A percentile compares a stretch with the other conserved stretches of the same genome.
These are phyloP conservation scores for Rhododendron mucronatum DNA, from an alignment of 148 eudicot species.

Conservation along the genomic window DNA sequence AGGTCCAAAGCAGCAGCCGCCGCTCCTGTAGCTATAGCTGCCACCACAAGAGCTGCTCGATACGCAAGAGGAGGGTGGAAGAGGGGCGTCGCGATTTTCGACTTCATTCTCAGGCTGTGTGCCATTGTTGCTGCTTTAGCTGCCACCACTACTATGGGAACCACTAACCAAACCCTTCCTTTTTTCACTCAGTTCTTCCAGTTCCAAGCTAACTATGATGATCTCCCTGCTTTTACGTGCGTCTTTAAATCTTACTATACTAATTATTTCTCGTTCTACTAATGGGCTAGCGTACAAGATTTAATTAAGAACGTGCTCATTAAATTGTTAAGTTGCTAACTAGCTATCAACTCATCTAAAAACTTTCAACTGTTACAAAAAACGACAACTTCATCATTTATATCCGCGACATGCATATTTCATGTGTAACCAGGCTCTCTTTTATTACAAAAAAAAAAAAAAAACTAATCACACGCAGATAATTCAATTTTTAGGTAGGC, in stretches of 20 bases:
- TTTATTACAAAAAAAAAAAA: too few relatives aligned
- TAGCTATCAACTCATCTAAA: too few relatives aligned
- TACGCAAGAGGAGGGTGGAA: neutral
- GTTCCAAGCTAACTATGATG: conserved; percentile 66
- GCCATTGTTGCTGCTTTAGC: conserved; percentile 62
- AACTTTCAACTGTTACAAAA: too few relatives aligned
- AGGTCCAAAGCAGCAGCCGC: neutral
- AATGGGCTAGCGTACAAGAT: neutral
- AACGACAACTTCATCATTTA: too few relatives aligned
- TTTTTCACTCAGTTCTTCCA: conserved; percentile 83
- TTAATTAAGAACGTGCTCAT: neutral
- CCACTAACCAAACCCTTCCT: conserved; percentile 30
- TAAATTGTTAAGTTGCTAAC: too few relatives aligned
- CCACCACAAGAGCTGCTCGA: neutral
- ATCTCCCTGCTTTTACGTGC: conserved; percentile 74
- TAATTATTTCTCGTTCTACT: neutral
- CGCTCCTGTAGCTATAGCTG: neutral
- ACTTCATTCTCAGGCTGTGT: conserved; percentile 15
- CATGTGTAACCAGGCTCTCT: too few relatives aligned
- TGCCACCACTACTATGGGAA: conserved; percentile 25
- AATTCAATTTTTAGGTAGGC: too few relatives aligned
- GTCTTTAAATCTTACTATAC: neutral
- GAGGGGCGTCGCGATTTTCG: conserved; percentile 22
- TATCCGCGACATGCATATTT: too few relatives aligned
- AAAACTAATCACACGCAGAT: too few relatives aligned